Conservation (phyloP, 257 asterid genomes). For the Solanum clarkiae region DNA sequence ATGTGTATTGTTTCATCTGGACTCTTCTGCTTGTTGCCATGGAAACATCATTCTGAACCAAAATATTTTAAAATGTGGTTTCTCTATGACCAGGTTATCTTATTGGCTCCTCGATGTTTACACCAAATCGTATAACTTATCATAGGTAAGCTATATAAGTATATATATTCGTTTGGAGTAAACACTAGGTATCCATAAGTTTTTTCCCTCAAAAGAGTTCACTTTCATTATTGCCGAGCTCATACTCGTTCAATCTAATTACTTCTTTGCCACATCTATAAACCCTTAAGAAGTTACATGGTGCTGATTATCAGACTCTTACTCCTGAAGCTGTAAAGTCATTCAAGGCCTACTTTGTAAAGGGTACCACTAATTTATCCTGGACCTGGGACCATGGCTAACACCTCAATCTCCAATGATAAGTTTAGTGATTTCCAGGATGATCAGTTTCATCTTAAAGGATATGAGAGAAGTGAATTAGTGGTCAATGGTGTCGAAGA, state of each 20-base stretch:
- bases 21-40: neutral
- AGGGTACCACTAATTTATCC: neutral
- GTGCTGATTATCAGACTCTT: neutral
- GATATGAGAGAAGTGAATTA: neutral
- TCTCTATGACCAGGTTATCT: neutral
- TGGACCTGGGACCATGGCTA: neutral
- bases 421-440: neutral
- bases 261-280: neutral
- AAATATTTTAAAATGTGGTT: neutral
- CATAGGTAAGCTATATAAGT: neutral
- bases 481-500: neutral
- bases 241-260: neutral
- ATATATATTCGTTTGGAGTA: neutral
- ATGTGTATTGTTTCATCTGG: neutral
- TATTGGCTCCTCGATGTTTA: neutral
- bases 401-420: neutral
- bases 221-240: neutral
- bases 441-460: neutral
- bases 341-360: neutral
- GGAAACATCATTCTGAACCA: neutral
- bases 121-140: neutral
- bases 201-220: neutral
- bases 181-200: neutral
- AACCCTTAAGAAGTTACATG: neutral
- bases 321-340: neutral